phyloP scores from a whole-genome alignment of 768 basidiomycete species.

The Mycena kentingensis region DNA sequence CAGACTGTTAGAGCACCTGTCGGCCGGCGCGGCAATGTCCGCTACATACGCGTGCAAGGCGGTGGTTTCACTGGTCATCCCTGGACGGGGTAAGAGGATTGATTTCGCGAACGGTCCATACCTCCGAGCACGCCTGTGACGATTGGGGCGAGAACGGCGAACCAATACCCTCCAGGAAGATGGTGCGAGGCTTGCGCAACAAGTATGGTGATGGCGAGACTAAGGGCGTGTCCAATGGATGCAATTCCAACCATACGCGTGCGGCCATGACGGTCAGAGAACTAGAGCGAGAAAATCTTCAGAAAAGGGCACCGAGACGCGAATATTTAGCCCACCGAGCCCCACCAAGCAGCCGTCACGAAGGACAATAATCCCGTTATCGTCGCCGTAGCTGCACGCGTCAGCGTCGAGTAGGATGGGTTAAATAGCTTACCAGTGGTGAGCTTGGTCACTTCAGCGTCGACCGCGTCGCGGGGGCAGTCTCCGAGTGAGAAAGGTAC shows the following conservation, averaged over 20 bases:
- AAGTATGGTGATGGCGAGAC: background rate
- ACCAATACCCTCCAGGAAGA: constrained; percentile 1
- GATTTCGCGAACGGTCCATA: too few species aligned
- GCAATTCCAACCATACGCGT: background rate
- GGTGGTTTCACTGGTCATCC: background rate
- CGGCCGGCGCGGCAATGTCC: background rate
- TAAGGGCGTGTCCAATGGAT: background rate
- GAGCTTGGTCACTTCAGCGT: background rate
- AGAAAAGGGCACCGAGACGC: background rate
- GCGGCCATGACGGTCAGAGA: constrained; percentile 1
- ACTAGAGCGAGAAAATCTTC: background rate
- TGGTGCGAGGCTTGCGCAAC: background rate
- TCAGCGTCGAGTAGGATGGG: too few species aligned
- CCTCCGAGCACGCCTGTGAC: background rate
- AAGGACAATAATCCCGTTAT: background rate
- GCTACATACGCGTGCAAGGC: background rate
- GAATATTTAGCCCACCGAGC: background rate
- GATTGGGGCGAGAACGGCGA: background rate
- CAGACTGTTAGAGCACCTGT: background rate
- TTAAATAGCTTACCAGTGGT: background rate
- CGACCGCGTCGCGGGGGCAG: background rate
- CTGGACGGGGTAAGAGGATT: background rate
- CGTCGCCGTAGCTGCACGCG: background rate
- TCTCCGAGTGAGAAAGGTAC: background rate
- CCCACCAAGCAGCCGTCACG: constrained; percentile 1